Percentiles rank a stretch among this genome's conserved stretches.
phyloP scores from a whole-genome alignment of 2,329 filamentous ascomycete species.

The Claviceps sp. region DNA sequence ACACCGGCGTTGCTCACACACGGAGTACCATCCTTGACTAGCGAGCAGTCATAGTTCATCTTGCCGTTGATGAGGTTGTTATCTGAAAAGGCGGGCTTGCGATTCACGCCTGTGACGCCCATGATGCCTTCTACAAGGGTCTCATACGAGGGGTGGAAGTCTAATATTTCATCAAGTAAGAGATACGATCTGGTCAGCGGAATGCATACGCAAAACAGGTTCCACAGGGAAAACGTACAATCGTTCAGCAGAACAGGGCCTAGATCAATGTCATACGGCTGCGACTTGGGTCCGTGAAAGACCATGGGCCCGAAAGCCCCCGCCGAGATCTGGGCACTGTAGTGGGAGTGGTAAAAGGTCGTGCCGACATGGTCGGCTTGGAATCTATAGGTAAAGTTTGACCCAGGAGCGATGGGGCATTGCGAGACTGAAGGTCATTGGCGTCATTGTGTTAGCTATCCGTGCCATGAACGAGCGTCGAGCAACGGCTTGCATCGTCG shows the following conservation, averaged over 20 bases:
- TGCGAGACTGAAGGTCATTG: conserved; percentile 15
- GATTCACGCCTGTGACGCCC: background rate
- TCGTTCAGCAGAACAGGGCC: conserved; percentile 46
- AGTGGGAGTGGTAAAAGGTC: conserved; percentile 50
- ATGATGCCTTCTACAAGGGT: conserved; percentile 17
- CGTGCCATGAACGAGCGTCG: background rate
- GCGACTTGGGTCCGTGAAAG: conserved; percentile 44
- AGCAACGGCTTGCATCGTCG: background rate
- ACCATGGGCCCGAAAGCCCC: conserved; percentile 48
- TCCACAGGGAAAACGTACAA: conserved; percentile 18
- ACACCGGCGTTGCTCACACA: background rate
- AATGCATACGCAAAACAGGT: too few species aligned
- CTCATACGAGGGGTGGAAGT: conserved; percentile 24
- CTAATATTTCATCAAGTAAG: background rate
- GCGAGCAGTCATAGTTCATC: background rate
- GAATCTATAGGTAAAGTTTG: conserved; percentile 43
- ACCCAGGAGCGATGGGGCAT: conserved; percentile 36
- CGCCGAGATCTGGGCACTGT: conserved; percentile 32
- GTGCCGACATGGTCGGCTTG: conserved; percentile 40
- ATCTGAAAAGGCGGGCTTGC: conserved; percentile 16
- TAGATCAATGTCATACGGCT: conserved; percentile 50
- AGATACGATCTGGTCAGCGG: too few species aligned
- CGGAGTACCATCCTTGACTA: background rate
- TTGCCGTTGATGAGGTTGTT: conserved; percentile 33
- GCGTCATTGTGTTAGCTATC: background rate